These are phyloP conservation scores for Coemansia sp. DNA, from an alignment of 192 early-diverging fungal species.

Conservation along the genomic window DNA sequence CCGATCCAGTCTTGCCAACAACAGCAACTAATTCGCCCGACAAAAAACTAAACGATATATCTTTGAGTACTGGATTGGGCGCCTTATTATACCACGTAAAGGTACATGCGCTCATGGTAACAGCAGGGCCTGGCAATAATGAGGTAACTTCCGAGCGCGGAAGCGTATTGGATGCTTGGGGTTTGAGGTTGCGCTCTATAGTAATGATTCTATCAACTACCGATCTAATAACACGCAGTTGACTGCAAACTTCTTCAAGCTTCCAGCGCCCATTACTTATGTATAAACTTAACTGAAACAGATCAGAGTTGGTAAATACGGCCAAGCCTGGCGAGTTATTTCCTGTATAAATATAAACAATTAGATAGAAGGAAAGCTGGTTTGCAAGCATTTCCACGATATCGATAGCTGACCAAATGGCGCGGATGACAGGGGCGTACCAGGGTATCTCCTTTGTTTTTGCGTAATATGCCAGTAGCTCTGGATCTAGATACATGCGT, in stretches of 20 bases:
- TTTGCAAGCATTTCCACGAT: conserved; percentile 4
- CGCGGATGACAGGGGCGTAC: conserved; percentile 32
- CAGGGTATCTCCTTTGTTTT: conserved; percentile 15
- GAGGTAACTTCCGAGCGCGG: background rate
- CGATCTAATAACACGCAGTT: background rate
- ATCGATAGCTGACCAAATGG: conserved; percentile 14
- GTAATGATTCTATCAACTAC: conserved; percentile 8
- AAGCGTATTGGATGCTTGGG: conserved; percentile 13
- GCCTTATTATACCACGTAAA: conserved; percentile 25
- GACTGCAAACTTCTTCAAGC: conserved; percentile 1
- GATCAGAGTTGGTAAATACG: conserved; percentile 21
- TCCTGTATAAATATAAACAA: conserved; percentile 18
- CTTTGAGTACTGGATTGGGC: conserved; percentile 8
- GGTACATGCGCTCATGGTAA: conserved; percentile 21
- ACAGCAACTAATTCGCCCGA: conserved; percentile 69
- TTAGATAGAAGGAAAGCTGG: conserved; percentile 19
- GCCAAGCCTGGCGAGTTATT: background rate
- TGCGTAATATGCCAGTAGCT: conserved; percentile 10
- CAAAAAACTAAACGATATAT: conserved; percentile 56
- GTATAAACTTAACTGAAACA: conserved; percentile 27
- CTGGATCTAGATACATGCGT: conserved; percentile 30
- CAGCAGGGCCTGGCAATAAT: background rate
- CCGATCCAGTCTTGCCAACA: conserved; percentile 79
- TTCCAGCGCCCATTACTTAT: conserved; percentile 7
- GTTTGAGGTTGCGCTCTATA: conserved; percentile 18